Percentiles rank a stretch among this genome's conserved stretches.
These are phyloP conservation scores for Plasmodium gallinaceum DNA, from an alignment of 169 alveolate species.

Conservation along the genomic window DNA sequence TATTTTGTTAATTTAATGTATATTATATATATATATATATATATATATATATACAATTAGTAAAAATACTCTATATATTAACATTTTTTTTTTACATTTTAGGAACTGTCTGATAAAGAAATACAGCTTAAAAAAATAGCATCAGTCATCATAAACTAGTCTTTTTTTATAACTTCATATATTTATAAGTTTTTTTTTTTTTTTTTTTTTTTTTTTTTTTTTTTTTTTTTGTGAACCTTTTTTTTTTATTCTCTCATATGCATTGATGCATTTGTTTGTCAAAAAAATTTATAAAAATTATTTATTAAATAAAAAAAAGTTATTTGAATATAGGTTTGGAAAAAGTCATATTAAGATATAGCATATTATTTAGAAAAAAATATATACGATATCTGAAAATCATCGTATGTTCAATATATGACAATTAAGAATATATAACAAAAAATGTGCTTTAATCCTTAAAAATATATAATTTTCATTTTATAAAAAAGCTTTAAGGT, in stretches of 20 bases:
- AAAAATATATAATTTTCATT: no score
- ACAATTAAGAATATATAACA: no score
- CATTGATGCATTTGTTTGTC: slow-evolving; percentile 78
- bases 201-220: slow-evolving; percentile 35
- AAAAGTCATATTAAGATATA: slow-evolving; percentile 42
- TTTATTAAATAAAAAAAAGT: slow-evolving; percentile 43
- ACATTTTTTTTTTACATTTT: slow-evolving; percentile 19
- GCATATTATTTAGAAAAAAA: slow-evolving; percentile 14
- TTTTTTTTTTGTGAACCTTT: slow-evolving; percentile 37
- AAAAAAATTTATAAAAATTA: slow-evolving; percentile 33
- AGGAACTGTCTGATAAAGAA: slow-evolving; percentile 75
- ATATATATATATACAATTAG: background rate
- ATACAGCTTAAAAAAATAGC: slow-evolving; percentile 76
- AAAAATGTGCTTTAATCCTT: no score
- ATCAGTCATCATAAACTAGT: slow-evolving; percentile 73
- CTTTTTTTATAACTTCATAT: slow-evolving; percentile 12
- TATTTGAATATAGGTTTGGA: slow-evolving; percentile 28
- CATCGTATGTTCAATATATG: no score
- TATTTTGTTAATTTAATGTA: no score
- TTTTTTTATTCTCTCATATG: slow-evolving; percentile 47
- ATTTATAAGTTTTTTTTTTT: slow-evolving; percentile 25
- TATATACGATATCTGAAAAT: background rate
- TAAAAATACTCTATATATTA: background rate
- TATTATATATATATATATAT: background rate
- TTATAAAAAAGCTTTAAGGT: no score